Evolutionary conservation across 176 grass and related monocot species (phyloP).

Genomic region (Elaeis guineensis): DNA sequence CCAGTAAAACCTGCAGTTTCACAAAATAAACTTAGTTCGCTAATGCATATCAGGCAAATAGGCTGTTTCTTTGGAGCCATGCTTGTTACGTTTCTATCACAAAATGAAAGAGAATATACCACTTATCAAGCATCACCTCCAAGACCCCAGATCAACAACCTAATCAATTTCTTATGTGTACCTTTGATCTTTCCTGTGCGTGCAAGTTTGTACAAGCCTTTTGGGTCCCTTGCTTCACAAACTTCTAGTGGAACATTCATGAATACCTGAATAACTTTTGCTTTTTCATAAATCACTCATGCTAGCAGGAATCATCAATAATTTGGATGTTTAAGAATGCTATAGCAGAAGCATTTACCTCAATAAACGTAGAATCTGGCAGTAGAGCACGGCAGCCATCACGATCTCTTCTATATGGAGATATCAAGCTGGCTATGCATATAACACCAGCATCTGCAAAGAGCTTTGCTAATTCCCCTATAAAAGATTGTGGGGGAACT

Average conservation of each 20-base stretch:
- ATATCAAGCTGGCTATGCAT: slow-evolving; percentile 67
- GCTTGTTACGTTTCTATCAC: too few relatives aligned
- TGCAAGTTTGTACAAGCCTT: slow-evolving; percentile 98
- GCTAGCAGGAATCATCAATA: background rate
- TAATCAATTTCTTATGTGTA: slow-evolving; percentile 7
- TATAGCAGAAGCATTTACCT: slow-evolving; percentile 35
- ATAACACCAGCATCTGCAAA: slow-evolving; percentile 81
- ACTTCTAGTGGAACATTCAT: slow-evolving; percentile 80
- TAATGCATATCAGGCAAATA: too few relatives aligned
- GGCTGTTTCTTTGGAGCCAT: too few relatives aligned
- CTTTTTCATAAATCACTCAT: background rate
- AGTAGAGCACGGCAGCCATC: slow-evolving; percentile 74
- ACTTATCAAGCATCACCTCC: background rate
- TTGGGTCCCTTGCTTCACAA: slow-evolving; percentile 92
- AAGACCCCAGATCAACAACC: background rate
- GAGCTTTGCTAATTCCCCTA: slow-evolving; percentile 93
- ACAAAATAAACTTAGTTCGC: too few relatives aligned
- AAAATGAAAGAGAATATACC: background rate
- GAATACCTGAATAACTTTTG: slow-evolving; percentile 55
- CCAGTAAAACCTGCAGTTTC: slow-evolving; percentile 71
- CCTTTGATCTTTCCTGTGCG: slow-evolving; percentile 95
- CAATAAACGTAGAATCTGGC: slow-evolving; percentile 77
- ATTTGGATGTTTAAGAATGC: background rate
- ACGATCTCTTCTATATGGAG: slow-evolving; percentile 76
- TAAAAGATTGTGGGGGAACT: slow-evolving; percentile 1